phyloP scores from a whole-genome alignment of 768 basidiomycete genomes.

The Coprinopsis sp. region DNA sequence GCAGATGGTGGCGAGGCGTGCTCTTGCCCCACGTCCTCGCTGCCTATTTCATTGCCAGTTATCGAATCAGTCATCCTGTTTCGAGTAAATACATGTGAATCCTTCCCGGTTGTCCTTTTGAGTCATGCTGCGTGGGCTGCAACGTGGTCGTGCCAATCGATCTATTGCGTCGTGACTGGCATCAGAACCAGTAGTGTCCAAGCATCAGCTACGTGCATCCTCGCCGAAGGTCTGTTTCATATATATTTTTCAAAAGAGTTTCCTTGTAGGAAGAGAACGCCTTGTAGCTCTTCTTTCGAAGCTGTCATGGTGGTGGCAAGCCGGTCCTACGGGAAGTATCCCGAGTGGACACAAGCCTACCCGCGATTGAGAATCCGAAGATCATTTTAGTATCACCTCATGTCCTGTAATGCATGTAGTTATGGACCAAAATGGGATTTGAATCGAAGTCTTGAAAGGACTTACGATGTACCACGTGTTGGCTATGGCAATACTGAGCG shows the following conservation, averaged over 20 bases:
- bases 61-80: too few relatives aligned
- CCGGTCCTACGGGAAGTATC: slow-evolving; percentile 2
- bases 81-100: too few relatives aligned
- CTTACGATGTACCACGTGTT: slow-evolving; percentile 3
- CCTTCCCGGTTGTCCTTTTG: too few relatives aligned
- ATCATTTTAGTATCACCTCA: slow-evolving; percentile 1
- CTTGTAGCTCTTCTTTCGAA: neutral
- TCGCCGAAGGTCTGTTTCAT: neutral
- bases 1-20: too few relatives aligned
- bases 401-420: neutral
- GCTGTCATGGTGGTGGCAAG: neutral
- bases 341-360: neutral
- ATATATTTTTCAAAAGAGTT: neutral
- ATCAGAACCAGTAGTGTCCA: too few relatives aligned
- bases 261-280: neutral
- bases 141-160: too few relatives aligned
- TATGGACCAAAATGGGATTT: neutral
- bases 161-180: too few relatives aligned
- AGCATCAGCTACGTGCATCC: neutral
- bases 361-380: slow-evolving; percentile 6
- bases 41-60: too few relatives aligned
- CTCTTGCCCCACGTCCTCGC: too few relatives aligned
- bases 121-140: too few relatives aligned
- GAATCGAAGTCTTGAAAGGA: neutral
- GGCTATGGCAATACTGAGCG: neutral